Evolutionary conservation across 2,329 filamentous ascomycete genomes (phyloP).

Genomic region (Gyromitra esculenta): DNA sequence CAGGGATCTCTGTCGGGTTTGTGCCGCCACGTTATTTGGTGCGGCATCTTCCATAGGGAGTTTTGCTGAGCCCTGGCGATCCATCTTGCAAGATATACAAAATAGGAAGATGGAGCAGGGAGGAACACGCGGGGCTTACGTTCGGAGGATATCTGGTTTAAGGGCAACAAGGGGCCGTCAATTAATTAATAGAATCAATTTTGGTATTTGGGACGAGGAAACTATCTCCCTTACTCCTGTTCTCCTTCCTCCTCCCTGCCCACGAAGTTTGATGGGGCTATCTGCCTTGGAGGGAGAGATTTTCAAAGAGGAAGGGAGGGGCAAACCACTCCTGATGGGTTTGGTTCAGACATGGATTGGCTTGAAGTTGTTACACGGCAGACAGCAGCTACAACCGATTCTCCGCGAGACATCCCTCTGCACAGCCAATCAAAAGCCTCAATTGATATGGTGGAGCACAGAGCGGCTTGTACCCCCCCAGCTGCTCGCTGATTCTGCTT

Average conservation of each 20-base stretch:
- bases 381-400: conserved; percentile 32
- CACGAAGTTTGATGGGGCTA: neutral
- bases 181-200: conserved; percentile 28
- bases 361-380: conserved; percentile 30
- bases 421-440: conserved; percentile 16
- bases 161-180: conserved; percentile 9
- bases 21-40: conserved; percentile 44
- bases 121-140: conserved; percentile 18
- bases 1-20: conserved; percentile 39
- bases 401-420: conserved; percentile 42
- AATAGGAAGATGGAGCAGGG: conserved; percentile 16
- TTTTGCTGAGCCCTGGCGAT: conserved; percentile 44
- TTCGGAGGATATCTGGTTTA: conserved; percentile 29
- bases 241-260: neutral
- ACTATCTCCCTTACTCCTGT: neutral
- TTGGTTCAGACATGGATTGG: conserved; percentile 28
- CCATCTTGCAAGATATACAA: conserved; percentile 8
- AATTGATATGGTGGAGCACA: conserved; percentile 25
- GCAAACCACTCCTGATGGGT: neutral
- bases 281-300: neutral
- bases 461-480: conserved; percentile 23
- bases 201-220: conserved; percentile 18
- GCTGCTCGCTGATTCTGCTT: conserved; percentile 27
- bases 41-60: conserved; percentile 24
- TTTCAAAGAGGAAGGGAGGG: neutral